Evolutionary conservation across 2,329 filamentous ascomycete species (phyloP).

Genomic region (Alternaria dauci): DNA sequence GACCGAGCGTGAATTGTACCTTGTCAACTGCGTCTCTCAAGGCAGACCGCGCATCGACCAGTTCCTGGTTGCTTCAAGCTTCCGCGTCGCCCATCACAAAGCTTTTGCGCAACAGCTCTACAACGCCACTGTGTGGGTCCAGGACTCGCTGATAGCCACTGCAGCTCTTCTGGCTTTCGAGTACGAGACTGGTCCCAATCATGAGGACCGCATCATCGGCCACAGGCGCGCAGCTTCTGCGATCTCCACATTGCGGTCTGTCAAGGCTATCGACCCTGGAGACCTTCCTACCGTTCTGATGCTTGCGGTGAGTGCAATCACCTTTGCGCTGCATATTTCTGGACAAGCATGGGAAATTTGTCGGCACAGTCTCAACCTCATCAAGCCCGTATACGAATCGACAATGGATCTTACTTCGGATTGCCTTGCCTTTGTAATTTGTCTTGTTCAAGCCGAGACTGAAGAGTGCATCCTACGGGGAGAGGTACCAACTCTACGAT

Average conservation of each 20-base stretch:
- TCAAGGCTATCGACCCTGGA: not conserved
- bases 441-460: constrained; percentile 6
- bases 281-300: constrained; percentile 7
- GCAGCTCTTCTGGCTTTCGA: constrained; percentile 12
- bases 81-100: constrained; percentile 11
- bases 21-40: constrained; percentile 9
- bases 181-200: not conserved
- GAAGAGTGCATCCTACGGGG: constrained; percentile 9
- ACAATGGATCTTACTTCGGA: not conserved
- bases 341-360: constrained; percentile 8
- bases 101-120: constrained; percentile 13
- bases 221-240: constrained; percentile 12
- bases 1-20: constrained; percentile 12
- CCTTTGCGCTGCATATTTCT: constrained; percentile 10
- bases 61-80: constrained; percentile 12
- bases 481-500: constrained; percentile 11
- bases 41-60: constrained; percentile 12
- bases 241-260: constrained; percentile 7
- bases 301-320: constrained; percentile 13
- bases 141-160: constrained; percentile 13
- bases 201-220: constrained; percentile 4
- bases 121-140: constrained; percentile 2
- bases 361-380: constrained; percentile 3
- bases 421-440: constrained; percentile 7
- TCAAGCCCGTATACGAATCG: constrained; percentile 9